These are phyloP conservation scores for Gossypium schwendimanii DNA, from an alignment of 441 rosid species.

Conservation along the genomic window DNA sequence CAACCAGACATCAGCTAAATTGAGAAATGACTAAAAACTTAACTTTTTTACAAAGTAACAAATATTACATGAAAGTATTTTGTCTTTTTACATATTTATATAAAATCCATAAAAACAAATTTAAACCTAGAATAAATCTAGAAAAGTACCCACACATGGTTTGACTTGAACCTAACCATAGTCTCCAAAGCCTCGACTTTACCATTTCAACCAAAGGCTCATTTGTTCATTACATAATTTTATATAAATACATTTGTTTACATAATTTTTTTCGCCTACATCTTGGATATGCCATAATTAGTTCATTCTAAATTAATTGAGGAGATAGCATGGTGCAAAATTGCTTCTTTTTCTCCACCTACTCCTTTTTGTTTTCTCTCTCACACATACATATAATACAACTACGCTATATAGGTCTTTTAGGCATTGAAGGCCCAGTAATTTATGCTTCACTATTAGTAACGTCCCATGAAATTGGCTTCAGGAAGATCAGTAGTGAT, in stretches of 20 bases:
- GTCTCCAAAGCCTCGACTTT: no score
- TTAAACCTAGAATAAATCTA: no score
- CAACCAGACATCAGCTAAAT: no score
- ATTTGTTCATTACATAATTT: no score
- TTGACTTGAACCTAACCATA: no score
- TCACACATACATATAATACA: not conserved
- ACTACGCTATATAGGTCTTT: not conserved
- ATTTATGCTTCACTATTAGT: constrained; percentile 5
- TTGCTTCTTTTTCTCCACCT: not conserved
- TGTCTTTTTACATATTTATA: no score
- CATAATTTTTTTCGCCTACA: constrained; percentile 20
- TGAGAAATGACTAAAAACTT: no score
- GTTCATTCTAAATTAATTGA: not conserved
- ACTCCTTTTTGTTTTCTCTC: not conserved
- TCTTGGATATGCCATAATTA: no score
- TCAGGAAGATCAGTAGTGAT: constrained; percentile 92
- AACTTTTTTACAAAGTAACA: not conserved
- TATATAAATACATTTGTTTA: constrained; percentile 8
- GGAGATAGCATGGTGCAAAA: not conserved
- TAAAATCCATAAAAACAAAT: no score
- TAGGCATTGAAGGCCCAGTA: not conserved
- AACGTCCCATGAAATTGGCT: constrained; percentile 17
- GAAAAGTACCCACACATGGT: no score
- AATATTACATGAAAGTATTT: no score
- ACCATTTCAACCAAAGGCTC: no score